These are phyloP conservation scores for Brassica carinata DNA, from an alignment of 345 rosid species.

Conservation along the genomic window DNA sequence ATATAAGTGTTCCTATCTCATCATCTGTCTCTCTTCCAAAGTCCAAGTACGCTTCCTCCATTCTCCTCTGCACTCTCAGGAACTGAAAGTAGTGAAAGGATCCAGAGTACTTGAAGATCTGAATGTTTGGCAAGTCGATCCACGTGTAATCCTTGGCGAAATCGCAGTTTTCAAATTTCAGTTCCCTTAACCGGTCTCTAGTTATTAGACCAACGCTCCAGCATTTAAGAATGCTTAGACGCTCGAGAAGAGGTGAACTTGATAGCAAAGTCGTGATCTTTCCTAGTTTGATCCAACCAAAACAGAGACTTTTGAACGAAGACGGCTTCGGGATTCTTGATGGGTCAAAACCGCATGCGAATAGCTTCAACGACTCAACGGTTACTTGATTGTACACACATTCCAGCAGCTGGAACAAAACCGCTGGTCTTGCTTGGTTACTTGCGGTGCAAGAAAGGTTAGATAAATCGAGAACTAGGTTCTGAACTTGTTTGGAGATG, in stretches of 20 bases:
- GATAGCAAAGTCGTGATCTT: conserved; percentile 5
- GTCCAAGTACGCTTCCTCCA: conserved; percentile 10
- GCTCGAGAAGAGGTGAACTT: conserved; percentile 39
- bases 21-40: not conserved
- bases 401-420: conserved; percentile 28
- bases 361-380: conserved; percentile 39
- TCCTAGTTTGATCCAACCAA: conserved; percentile 42
- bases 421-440: no score
- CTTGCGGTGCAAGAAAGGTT: no score
- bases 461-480: no score
- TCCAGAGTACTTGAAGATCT: conserved; percentile 6
- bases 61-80: not conserved
- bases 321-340: not conserved
- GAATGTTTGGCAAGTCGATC: conserved; percentile 16
- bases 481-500: no score
- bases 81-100: not conserved
- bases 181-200: not conserved
- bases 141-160: not conserved
- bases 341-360: conserved; percentile 32
- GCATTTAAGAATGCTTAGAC: conserved; percentile 41
- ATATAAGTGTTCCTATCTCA: not conserved
- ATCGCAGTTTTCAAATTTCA: conserved; percentile 41
- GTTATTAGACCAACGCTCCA: conserved; percentile 35
- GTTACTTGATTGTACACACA: conserved; percentile 16
- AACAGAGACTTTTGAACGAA: conserved; percentile 28